Base-by-base conservation (phyloP, 139 green algal species). In the Coelastrella sp. region DNA sequence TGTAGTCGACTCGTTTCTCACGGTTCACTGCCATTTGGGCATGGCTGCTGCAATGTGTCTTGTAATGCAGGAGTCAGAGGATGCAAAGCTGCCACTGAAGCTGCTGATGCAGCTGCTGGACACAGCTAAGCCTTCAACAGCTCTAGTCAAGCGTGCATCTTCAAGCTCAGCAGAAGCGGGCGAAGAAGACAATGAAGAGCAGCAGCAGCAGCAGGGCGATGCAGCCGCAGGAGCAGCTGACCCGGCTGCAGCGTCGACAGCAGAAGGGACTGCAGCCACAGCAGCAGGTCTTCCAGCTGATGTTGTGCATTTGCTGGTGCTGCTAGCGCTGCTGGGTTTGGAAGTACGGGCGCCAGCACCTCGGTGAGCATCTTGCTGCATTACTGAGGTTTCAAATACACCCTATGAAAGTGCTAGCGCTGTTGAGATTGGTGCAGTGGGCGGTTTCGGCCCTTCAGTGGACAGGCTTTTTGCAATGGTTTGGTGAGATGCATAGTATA, bases 101-200 rank as follows among this genome's bases (percentile, higher is more conserved):
- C 65, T 87, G 14, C 64, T 87, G 64, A 32, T 56, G 32, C 82
- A 87, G 82, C 82, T 87, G 82, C 82, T 87, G 1, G 13, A 80
- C 7, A 7, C 22, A 17, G 17, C n/a, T 19, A 58, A 80, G 7
- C 61, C 8, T 47, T 47, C 64, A n/a, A 22, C 71, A 77, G 17
- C 71, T 32, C 17, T 16, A 77, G 22, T 47, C 32, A 47, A 47
- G 32, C 32, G 32, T 47, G 32, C 32, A 47, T 47, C 32, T 47
- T 47, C 32, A 47, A 47, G 32, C 32, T 13, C 74, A 59, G 74
- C 22, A 17, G 74, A 13, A 59, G 74, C 17, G 17, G 19, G 3
- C 23, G n/a, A 80, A 58, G 74, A 60, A 17, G 79, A n/a, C 6
- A 32, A 3, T 56, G 16, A n/a, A 71, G 10, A 71, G 57, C 60